Evolutionary conservation across 108 stramenopile genomes (phyloP).

Genomic region (Skeletonema marinoi): DNA sequence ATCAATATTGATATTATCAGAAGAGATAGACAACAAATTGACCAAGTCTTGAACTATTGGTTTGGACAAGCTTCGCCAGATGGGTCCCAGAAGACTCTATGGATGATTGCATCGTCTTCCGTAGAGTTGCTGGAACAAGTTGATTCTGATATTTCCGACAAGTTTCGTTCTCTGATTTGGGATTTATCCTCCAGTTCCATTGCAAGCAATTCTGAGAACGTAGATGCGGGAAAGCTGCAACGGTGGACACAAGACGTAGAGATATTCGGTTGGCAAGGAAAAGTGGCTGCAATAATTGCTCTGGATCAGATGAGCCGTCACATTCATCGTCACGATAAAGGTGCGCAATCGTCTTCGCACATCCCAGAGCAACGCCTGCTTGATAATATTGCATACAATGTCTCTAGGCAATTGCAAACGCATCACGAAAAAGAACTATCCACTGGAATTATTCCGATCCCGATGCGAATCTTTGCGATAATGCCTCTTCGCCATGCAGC

Average conservation of each 20-base stretch:
- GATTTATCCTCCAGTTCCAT: slow-evolving; percentile 31
- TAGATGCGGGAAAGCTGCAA: slow-evolving; percentile 25
- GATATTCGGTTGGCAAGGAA: slow-evolving; percentile 72
- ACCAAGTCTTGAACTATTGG: slow-evolving; percentile 72
- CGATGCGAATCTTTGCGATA: slow-evolving; percentile 77
- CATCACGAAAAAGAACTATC: slow-evolving; percentile 58
- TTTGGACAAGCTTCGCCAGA: slow-evolving; percentile 79
- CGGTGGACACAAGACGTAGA: slow-evolving; percentile 48
- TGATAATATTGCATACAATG: slow-evolving; percentile 60
- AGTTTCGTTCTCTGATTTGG: slow-evolving; percentile 50
- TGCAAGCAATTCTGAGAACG: neutral
- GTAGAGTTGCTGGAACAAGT: slow-evolving; percentile 46
- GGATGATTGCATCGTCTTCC: slow-evolving; percentile 87
- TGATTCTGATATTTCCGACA: slow-evolving; percentile 65
- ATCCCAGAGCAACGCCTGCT: slow-evolving; percentile 53
- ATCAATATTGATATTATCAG: slow-evolving; percentile 12
- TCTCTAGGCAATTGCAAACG: slow-evolving; percentile 52
- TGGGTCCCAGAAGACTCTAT: slow-evolving; percentile 72
- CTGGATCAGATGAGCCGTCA: slow-evolving; percentile 88
- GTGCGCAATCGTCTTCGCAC: neutral
- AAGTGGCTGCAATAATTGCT: slow-evolving; percentile 83
- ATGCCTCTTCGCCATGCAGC: slow-evolving; percentile 86
- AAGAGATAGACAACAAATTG: slow-evolving; percentile 42
- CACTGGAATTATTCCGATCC: slow-evolving; percentile 81
- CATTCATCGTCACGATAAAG: slow-evolving; percentile 64